Evolutionary conservation across 1,284 basidiomycete species (phyloP), one percentile per base, ranked within the genome.

Genomic region (Inonotus obliquus): DNA sequence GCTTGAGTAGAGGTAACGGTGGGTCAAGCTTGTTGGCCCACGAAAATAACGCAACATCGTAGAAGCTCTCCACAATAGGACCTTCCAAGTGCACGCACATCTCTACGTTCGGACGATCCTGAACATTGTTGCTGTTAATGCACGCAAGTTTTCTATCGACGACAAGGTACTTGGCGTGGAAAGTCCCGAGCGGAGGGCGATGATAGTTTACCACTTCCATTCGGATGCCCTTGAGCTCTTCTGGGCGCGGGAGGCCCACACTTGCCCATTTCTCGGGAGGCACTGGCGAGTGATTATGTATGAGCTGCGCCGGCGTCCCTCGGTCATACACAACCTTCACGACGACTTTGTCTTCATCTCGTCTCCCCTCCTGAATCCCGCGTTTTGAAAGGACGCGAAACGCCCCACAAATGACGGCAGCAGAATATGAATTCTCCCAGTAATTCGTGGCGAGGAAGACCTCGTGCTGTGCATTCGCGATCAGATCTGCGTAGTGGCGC

Each of bases 91-190:
- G 83, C 4, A 78, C 72, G 80, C 83, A 87, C 81, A 88, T 83
- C 71, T 89, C 85, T 64, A 87, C 70, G 67, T 87, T 86, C 7
- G 83, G 81, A 23, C 84, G 80, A 67, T 88, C 72, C 71, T 90
- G 89, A 57, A 91, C 88, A 65, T 91, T 91, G 73, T 89, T 90
- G 61, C 81, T 84, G 72, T 89, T 89, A 66, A 92, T 74, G 60
- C 91, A 74, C 0, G 85, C 89, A 32, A 91, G 78, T 66, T 83
- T 85, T 17, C 89, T 79, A 69, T 92, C 90, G 9, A 92, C 84
- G 59, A 91, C 77, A 70, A 91, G 77, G 65, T 88, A 89, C 71
- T 92, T 91, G 49, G 86, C 84, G 68, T 92, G 91, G 73, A 92
- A 92, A 0, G 89, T 92, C 35, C 88, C 89, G 54, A 88, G 74